Evolutionary conservation across 768 basidiomycete genomes (phyloP), one percentile per base, ranked within the genome.

Genomic region (Mycena sanguinolenta): DNA sequence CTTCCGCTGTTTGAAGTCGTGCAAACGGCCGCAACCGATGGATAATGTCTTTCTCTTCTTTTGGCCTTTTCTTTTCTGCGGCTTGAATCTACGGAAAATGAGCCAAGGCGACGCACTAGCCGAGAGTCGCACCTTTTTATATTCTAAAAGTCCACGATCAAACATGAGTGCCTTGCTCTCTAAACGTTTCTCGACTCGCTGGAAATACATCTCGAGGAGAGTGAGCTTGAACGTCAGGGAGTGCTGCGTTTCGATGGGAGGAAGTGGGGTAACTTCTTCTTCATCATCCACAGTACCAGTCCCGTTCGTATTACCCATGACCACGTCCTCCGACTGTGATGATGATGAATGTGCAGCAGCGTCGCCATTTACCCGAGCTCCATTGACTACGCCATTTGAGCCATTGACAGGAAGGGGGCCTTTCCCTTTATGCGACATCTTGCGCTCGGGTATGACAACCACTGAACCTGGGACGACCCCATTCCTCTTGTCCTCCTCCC

Each of bases 21-120:
- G 97, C 90, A 79, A 98, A 98, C 3, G 96, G 95, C 72, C 97
- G 93, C 63, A 97, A 86, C 28, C 96, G 90, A 74, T 95, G 91
- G 27, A 96, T 81, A 64, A 98, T 91, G 71, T 99, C 98, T 73
- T 93, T 90, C 75, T 99, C 97, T 71, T 98, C 97, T 75, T 93
- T 92, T 10, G 89, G 88, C 21, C 95, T 86, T 78, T 98, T 98
- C 83, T 97, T 94, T 74, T 99, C 97, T 3, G 88, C 87, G 13
- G 95, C 94, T 86, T 94, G 91, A 84, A 96, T 93, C 97, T 98
- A 76, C 25, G 69, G 42, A 39, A 74, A 39, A 74, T 70, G 63
- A 73, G 69, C 63, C 30, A 34, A 34, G 32, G 4, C 6, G 32
- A 34, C 9, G 59, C 59, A 38, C 17, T 38, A 58, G 58, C 49